Evolutionary conservation across 2,329 filamentous ascomycete species (phyloP).

Genomic region (Colletotrichum sp.): DNA sequence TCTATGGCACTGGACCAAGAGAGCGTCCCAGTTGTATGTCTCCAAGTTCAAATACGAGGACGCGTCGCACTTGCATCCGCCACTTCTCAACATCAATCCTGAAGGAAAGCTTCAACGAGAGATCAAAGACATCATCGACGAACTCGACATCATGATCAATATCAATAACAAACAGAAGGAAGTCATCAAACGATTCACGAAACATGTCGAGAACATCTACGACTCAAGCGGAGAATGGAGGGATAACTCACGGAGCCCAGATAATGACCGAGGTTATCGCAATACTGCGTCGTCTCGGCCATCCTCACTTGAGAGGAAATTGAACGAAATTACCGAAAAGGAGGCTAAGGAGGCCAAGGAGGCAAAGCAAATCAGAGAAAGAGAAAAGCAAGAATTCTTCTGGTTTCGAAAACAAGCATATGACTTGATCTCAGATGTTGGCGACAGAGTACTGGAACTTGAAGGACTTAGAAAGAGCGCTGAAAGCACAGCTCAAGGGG

Average conservation of each 20-base stretch:
- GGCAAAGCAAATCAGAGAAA: too few relatives aligned
- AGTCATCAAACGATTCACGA: slow-evolving; percentile 31
- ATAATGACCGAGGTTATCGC: background rate
- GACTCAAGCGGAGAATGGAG: background rate
- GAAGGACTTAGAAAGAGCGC: slow-evolving; percentile 36
- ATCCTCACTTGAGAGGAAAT: background rate
- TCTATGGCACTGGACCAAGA: slow-evolving; percentile 32
- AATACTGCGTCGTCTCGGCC: background rate
- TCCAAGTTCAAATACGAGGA: slow-evolving; percentile 20
- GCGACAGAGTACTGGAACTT: slow-evolving; percentile 36
- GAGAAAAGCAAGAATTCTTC: slow-evolving; percentile 11
- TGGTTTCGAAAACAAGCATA: slow-evolving; percentile 31
- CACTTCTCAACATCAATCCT: slow-evolving; percentile 44
- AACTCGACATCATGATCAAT: slow-evolving; percentile 51
- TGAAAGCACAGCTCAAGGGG: slow-evolving; percentile 34
- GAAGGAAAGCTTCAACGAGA: slow-evolving; percentile 48
- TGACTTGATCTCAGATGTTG: slow-evolving; percentile 26
- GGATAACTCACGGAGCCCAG: background rate
- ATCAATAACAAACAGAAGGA: slow-evolving; percentile 40
- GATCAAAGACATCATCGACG: slow-evolving; percentile 52
- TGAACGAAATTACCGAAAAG: background rate
- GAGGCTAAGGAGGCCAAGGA: too few relatives aligned
- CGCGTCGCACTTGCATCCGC: slow-evolving; percentile 28
- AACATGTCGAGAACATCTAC: slow-evolving; percentile 20
- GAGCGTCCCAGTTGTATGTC: slow-evolving; percentile 25